A percentile compares a stretch with the other conserved stretches of the same genome.
These are phyloP conservation scores for Ploettnerulaceae sp. DNA, from an alignment of 2,329 filamentous ascomycete species.

Conservation along the genomic window DNA sequence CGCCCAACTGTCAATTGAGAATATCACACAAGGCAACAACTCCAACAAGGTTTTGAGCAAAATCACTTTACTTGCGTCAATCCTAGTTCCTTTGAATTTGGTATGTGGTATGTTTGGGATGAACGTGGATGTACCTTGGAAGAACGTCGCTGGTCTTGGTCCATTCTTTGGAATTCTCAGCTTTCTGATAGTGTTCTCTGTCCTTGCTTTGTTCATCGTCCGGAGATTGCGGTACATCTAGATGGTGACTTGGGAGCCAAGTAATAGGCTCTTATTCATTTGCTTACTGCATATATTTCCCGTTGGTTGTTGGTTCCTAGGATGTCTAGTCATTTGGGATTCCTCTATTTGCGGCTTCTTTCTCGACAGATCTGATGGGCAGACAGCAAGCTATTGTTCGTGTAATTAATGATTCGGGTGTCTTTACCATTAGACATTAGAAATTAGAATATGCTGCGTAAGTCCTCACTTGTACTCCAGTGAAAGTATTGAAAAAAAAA, in stretches of 20 bases:
- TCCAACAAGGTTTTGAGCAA: constrained; percentile 90
- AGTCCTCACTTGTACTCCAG: no score
- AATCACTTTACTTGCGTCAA: constrained; percentile 88
- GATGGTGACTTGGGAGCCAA: background rate
- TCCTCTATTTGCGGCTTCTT: background rate
- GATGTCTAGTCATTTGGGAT: no score
- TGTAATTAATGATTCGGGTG: no score
- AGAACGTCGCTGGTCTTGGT: constrained; percentile 38
- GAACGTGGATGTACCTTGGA: constrained; percentile 74
- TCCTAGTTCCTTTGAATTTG: constrained; percentile 93
- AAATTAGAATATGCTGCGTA: no score
- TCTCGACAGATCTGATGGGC: background rate
- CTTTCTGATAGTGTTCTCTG: constrained; percentile 48
- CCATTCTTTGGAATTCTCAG: constrained; percentile 60
- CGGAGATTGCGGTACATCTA: constrained; percentile 31
- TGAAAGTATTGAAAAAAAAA: no score
- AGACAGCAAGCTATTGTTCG: background rate
- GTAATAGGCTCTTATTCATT: no score
- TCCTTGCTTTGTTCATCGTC: constrained; percentile 26
- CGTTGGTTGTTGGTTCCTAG: no score
- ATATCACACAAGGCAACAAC: constrained; percentile 79
- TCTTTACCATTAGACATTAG: no score
- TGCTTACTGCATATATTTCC: no score
- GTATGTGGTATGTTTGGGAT: constrained; percentile 67
- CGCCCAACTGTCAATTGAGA: constrained; percentile 88